Conservation (phyloP, 177 flowering plant species). For the Vitis hybrid region DNA sequence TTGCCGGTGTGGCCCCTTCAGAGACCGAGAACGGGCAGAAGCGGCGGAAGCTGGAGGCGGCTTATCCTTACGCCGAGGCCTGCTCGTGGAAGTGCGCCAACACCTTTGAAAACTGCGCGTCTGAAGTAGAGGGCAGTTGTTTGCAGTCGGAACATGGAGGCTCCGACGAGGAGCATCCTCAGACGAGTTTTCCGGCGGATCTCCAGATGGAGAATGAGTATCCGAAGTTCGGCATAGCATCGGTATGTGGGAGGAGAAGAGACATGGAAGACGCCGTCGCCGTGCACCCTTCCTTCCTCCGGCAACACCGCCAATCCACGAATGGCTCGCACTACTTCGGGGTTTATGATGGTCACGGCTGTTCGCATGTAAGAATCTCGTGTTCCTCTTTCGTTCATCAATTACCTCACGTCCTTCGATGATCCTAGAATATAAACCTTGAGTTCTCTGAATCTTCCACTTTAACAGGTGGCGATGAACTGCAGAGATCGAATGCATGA, state of each 20-base stretch:
- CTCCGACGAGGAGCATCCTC: background rate
- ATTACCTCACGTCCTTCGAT: too few relatives aligned
- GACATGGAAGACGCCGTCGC: conserved; percentile 86
- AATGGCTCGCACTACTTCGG: conserved; percentile 57
- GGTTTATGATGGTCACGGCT: conserved; percentile 92
- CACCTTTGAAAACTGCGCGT: conserved; percentile 22
- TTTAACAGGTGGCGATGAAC: conserved; percentile 55
- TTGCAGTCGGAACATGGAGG: conserved; percentile 2
- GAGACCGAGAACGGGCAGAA: conserved; percentile 8
- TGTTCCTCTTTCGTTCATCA: background rate
- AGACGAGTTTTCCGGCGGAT: background rate
- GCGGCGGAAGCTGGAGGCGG: conserved; percentile 33
- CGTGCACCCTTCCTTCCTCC: conserved; percentile 44
- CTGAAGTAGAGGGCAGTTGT: background rate
- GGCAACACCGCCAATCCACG: conserved; percentile 4
- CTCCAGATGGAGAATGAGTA: background rate
- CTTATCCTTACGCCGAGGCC: background rate
- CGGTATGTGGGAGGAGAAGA: conserved; percentile 75
- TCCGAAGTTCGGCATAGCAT: conserved; percentile 63
- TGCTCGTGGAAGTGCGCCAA: conserved; percentile 27
- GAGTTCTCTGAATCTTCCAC: background rate
- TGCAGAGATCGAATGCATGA: conserved; percentile 68
- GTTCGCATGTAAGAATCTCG: conserved; percentile 65
- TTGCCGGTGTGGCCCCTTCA: conserved; percentile 21
- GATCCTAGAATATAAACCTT: too few relatives aligned